Evolutionary conservation across 768 basidiomycete species (phyloP).

Genomic region (Lactarius sp.): DNA sequence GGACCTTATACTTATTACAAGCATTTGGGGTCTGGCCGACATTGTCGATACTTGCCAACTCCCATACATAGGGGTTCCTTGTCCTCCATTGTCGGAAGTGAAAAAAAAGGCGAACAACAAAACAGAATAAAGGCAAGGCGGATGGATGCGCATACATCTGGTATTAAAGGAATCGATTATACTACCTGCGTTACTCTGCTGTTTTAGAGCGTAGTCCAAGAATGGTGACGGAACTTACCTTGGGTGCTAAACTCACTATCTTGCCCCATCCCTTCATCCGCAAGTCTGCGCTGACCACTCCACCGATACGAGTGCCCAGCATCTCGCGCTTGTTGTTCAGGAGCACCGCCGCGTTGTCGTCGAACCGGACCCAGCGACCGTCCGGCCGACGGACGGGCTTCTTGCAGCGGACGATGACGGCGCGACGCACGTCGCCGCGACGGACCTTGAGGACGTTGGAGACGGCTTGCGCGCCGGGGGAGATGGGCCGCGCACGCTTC

Average conservation of each 20-base stretch:
- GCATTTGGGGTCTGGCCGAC: neutral
- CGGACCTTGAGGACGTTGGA: slow-evolving; percentile 86
- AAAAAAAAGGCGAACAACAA: neutral
- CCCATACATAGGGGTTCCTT: slow-evolving; percentile 1
- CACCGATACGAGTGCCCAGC: slow-evolving; percentile 91
- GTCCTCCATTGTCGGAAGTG: slow-evolving; percentile 2
- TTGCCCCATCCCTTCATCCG: slow-evolving; percentile 93
- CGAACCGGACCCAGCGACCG: slow-evolving; percentile 83
- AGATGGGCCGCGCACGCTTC: slow-evolving; percentile 81
- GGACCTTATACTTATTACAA: neutral
- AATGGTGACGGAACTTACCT: slow-evolving; percentile 43
- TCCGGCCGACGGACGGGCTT: slow-evolving; percentile 84
- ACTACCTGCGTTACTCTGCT: slow-evolving; percentile 6
- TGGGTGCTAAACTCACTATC: slow-evolving; percentile 86
- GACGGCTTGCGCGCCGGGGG: slow-evolving; percentile 58
- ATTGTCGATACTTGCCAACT: neutral
- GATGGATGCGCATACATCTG: neutral
- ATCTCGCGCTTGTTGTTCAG: slow-evolving; percentile 95
- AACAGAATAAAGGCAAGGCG: neutral
- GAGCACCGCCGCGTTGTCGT: slow-evolving; percentile 94
- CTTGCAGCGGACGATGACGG: slow-evolving; percentile 90
- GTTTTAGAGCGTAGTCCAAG: neutral
- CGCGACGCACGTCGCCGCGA: slow-evolving; percentile 90
- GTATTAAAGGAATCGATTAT: slow-evolving; percentile 1
- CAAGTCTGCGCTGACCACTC: slow-evolving; percentile 88